phyloP scores from a whole-genome alignment of 1,284 basidiomycete species.

The Termitomyces sp. region DNA sequence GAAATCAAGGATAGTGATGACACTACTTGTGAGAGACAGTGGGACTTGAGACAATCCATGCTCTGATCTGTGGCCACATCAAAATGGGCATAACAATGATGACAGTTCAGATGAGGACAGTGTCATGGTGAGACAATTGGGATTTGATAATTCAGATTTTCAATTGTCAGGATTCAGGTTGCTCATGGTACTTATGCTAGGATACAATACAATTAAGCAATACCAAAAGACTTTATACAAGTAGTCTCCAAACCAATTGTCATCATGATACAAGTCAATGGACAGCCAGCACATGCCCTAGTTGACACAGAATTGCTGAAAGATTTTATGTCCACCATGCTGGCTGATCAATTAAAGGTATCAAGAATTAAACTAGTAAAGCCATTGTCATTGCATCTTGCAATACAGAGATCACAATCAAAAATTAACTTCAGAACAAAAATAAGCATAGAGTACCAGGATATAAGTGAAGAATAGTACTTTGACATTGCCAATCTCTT shows the following conservation, averaged over 20 bases:
- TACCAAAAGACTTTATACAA: neutral
- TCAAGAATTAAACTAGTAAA: conserved; percentile 1
- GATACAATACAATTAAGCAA: neutral
- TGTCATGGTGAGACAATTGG: no score
- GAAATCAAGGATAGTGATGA: neutral
- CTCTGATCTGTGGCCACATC: no score
- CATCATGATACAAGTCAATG: neutral
- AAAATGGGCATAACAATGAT: neutral
- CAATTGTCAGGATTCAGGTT: neutral
- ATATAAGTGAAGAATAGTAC: conserved; percentile 18
- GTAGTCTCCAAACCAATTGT: neutral
- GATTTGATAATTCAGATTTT: no score
- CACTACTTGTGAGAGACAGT: neutral
- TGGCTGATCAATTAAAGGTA: neutral
- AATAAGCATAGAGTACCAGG: conserved; percentile 26
- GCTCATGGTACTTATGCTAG: neutral
- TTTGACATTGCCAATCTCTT: conserved; percentile 30
- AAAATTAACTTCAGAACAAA: conserved; percentile 19
- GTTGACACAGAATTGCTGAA: neutral
- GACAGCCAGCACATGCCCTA: neutral
- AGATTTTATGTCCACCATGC: neutral
- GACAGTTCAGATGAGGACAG: neutral
- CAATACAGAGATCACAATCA: conserved; percentile 8
- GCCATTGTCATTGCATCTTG: neutral
- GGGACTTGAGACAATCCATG: neutral